A percentile compares a stretch with the other conserved stretches of the same genome.
Conservation (phyloP, 192 early-diverging fungal genomes). For the Allomyces macrogynus region DNA sequence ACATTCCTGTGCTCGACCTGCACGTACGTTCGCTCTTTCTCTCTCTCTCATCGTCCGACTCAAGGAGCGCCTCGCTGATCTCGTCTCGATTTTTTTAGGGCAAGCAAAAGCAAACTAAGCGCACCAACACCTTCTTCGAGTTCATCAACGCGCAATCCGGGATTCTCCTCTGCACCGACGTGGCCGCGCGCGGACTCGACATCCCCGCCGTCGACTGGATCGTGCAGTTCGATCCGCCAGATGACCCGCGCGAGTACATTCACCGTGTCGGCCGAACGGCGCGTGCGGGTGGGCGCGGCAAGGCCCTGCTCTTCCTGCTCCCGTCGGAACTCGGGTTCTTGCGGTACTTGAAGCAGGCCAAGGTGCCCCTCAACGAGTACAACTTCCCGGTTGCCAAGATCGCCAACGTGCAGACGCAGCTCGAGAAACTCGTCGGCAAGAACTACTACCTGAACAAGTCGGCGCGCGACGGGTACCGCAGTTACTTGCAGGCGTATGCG, state of each 20-base stretch:
- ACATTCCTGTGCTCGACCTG: slow-evolving; percentile 92
- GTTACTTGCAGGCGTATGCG: slow-evolving; percentile 87
- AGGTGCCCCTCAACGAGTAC: slow-evolving; percentile 97
- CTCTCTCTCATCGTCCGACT: not conserved
- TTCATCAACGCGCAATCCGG: slow-evolving; percentile 87
- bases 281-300: slow-evolving; percentile 68
- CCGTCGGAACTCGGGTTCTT: slow-evolving; percentile 89
- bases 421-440: slow-evolving; percentile 91
- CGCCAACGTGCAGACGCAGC: slow-evolving; percentile 86
- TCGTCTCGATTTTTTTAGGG: slow-evolving; percentile 23
- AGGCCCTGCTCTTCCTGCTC: slow-evolving; percentile 84
- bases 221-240: slow-evolving; percentile 97
- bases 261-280: slow-evolving; percentile 93
- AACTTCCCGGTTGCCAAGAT: slow-evolving; percentile 89
- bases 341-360: slow-evolving; percentile 91
- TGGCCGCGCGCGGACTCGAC: slow-evolving; percentile 92
- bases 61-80: not conserved
- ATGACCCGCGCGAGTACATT: slow-evolving; percentile 96
- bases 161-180: slow-evolving; percentile 89
- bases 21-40: slow-evolving; percentile 37
- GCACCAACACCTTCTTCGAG: slow-evolving; percentile 97
- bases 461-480: slow-evolving; percentile 87
- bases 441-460: slow-evolving; percentile 96
- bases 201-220: slow-evolving; percentile 99
- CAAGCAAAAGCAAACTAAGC: slow-evolving; percentile 92